Evolutionary conservation across 371 early-diverging fungal species (phyloP).

Genomic region (Funneliformis caledonium): DNA sequence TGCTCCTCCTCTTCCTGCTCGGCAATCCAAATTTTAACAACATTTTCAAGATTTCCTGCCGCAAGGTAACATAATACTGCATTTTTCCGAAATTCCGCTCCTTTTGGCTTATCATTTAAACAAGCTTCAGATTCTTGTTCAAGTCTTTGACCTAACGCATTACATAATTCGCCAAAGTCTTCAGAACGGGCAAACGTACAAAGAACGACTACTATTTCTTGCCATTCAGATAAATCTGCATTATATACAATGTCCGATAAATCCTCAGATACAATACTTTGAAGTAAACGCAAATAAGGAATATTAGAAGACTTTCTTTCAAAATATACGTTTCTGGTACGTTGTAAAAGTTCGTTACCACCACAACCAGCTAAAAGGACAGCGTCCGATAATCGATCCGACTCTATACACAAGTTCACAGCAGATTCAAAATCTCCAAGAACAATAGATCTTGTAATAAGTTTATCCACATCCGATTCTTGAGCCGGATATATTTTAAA

Average conservation of each 20-base stretch:
- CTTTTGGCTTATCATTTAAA: slow-evolving; percentile 42
- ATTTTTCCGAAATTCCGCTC: slow-evolving; percentile 55
- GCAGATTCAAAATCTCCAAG: slow-evolving; percentile 93
- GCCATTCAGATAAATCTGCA: slow-evolving; percentile 86
- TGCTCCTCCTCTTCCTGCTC: slow-evolving; percentile 52
- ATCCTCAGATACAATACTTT: slow-evolving; percentile 81
- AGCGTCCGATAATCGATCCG: slow-evolving; percentile 88
- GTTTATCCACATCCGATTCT: slow-evolving; percentile 66
- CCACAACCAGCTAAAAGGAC: slow-evolving; percentile 89
- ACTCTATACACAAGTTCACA: slow-evolving; percentile 81
- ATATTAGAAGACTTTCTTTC: slow-evolving; percentile 63
- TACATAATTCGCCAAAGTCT: slow-evolving; percentile 73
- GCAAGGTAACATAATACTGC: slow-evolving; percentile 90
- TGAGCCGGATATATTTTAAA: slow-evolving; percentile 43
- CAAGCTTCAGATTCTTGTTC: slow-evolving; percentile 53
- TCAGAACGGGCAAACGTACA: slow-evolving; percentile 89
- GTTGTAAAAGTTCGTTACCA: slow-evolving; percentile 78
- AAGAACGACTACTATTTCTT: slow-evolving; percentile 85
- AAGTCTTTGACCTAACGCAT: slow-evolving; percentile 72
- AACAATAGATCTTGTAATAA: slow-evolving; percentile 84
- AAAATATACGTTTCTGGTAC: slow-evolving; percentile 89
- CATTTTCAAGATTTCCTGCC: slow-evolving; percentile 87
- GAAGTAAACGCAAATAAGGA: slow-evolving; percentile 82
- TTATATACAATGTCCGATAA: slow-evolving; percentile 80
- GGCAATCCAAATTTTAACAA: slow-evolving; percentile 84